A percentile compares a stretch with the other conserved stretches of the same genome.
These are phyloP conservation scores for Suhomyces tanzawaensis DNA, from an alignment of 805 yeast genomes.

Conservation along the genomic window DNA sequence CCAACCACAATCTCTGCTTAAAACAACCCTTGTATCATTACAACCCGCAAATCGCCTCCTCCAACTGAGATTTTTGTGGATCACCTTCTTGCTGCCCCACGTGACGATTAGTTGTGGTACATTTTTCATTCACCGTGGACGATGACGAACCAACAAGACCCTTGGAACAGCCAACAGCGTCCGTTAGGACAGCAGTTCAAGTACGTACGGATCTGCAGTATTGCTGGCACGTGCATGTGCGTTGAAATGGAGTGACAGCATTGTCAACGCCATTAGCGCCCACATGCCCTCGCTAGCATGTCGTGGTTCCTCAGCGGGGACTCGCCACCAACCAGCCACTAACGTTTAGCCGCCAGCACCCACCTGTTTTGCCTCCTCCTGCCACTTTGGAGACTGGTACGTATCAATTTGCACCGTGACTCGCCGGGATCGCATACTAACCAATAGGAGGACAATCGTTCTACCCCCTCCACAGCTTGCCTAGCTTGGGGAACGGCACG, in stretches of 20 bases:
- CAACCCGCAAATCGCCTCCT: too few relatives aligned
- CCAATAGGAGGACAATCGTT: constrained; percentile 42
- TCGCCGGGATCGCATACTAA: constrained; percentile 17
- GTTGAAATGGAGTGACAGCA: too few relatives aligned
- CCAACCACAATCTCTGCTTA: too few relatives aligned
- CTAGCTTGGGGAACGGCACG: constrained; percentile 45
- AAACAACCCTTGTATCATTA: too few relatives aligned
- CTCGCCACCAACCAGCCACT: too few relatives aligned
- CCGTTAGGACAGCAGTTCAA: constrained; percentile 43
- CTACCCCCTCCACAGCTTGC: constrained; percentile 51
- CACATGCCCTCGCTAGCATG: too few relatives aligned
- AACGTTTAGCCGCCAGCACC: constrained; percentile 51
- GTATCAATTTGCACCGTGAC: constrained; percentile 17
- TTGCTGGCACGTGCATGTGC: too few relatives aligned
- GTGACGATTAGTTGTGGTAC: neutral
- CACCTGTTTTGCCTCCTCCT: constrained; percentile 63
- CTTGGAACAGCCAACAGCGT: constrained; percentile 42
- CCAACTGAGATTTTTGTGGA: too few relatives aligned
- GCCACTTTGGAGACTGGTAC: constrained; percentile 50
- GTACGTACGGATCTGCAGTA: too few relatives aligned
- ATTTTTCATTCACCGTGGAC: constrained; percentile 2
- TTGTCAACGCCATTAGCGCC: too few relatives aligned
- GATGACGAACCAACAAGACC: constrained; percentile 43
- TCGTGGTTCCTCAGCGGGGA: too few relatives aligned
- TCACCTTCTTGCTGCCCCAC: too few relatives aligned